Conservation (phyloP, 768 basidiomycete genomes). For the Mycena chlorophos region DNA sequence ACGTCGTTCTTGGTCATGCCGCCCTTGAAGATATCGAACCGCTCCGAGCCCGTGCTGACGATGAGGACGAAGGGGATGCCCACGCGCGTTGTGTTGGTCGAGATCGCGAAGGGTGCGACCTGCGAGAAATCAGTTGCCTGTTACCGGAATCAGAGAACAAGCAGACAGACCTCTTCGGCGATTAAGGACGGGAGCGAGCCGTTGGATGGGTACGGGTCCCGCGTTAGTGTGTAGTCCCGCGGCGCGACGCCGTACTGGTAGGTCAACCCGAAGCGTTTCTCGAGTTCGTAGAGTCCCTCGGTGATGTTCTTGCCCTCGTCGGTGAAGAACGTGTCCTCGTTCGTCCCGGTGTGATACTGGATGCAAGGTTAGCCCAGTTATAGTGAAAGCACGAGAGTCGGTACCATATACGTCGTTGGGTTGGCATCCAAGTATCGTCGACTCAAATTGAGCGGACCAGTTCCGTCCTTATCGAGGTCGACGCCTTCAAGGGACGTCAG, state of each 20-base stretch:
- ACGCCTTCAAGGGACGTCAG: conserved; percentile 4
- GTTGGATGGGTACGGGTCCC: conserved; percentile 47
- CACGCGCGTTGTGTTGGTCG: conserved; percentile 46
- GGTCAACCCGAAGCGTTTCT: conserved; percentile 47
- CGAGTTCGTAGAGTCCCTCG: conserved; percentile 39
- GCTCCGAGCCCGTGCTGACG: conserved; percentile 45
- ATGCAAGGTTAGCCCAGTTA: not conserved
- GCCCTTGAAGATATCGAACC: conserved; percentile 51
- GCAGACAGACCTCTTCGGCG: conserved; percentile 32
- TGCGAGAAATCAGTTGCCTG: conserved; percentile 8
- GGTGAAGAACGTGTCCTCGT: conserved; percentile 63
- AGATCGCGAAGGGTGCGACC: conserved; percentile 42
- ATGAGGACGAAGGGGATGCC: conserved; percentile 46
- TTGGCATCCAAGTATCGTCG: conserved; percentile 82
- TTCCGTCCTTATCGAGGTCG: conserved; percentile 20
- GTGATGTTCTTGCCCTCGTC: conserved; percentile 47
- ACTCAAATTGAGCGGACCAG: conserved; percentile 56
- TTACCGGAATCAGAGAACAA: conserved; percentile 6
- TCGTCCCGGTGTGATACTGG: conserved; percentile 64
- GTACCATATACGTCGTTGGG: conserved; percentile 68
- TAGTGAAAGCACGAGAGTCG: conserved; percentile 3
- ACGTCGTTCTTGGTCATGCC: conserved; percentile 62
- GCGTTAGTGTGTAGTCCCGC: conserved; percentile 53
- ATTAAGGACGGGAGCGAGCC: conserved; percentile 47
- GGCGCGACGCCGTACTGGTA: conserved; percentile 55